Evolutionary conservation across 805 yeast genomes (phyloP).

Genomic region (Metschnikowia lunata): DNA sequence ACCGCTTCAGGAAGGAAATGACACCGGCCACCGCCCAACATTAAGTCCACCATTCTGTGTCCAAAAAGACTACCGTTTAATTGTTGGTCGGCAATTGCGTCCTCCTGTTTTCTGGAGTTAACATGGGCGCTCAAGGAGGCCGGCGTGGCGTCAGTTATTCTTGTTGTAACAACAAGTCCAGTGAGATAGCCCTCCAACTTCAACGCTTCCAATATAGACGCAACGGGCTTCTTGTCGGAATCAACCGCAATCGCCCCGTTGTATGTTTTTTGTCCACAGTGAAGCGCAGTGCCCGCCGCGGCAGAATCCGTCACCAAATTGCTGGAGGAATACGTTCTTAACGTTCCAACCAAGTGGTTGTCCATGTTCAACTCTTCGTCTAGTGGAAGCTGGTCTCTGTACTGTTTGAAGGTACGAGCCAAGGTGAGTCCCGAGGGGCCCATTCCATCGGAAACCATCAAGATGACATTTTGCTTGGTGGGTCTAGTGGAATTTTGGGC

Average conservation of each 20-base stretch:
- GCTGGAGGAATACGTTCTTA: conserved; percentile 75
- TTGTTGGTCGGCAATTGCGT: conserved; percentile 80
- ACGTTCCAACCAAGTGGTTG: conserved; percentile 67
- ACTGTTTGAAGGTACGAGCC: conserved; percentile 70
- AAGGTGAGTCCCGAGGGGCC: conserved; percentile 83
- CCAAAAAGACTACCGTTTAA: conserved; percentile 78
- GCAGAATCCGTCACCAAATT: conserved; percentile 89
- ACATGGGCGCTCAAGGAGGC: conserved; percentile 83
- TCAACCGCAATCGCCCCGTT: conserved; percentile 93
- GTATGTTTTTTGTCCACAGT: conserved; percentile 76
- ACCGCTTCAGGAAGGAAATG: conserved; percentile 58
- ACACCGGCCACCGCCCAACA: conserved; percentile 89
- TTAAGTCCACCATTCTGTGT: conserved; percentile 62
- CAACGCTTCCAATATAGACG: conserved; percentile 82
- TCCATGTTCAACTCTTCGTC: conserved; percentile 61
- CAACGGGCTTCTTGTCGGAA: conserved; percentile 64
- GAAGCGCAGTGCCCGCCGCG: conserved; percentile 96
- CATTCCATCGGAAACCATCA: conserved; percentile 92
- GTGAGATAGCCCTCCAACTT: conserved; percentile 75
- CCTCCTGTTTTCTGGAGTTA: conserved; percentile 69
- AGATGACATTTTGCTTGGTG: conserved; percentile 66
- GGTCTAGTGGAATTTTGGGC: conserved; percentile 1
- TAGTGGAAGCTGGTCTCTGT: conserved; percentile 46
- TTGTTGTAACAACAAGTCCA: conserved; percentile 86
- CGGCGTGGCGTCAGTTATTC: conserved; percentile 94